Evolutionary conservation across 1,284 basidiomycete genomes (phyloP), one percentile per base, ranked within the genome.

Genomic region (Hymenochaete sp.): DNA sequence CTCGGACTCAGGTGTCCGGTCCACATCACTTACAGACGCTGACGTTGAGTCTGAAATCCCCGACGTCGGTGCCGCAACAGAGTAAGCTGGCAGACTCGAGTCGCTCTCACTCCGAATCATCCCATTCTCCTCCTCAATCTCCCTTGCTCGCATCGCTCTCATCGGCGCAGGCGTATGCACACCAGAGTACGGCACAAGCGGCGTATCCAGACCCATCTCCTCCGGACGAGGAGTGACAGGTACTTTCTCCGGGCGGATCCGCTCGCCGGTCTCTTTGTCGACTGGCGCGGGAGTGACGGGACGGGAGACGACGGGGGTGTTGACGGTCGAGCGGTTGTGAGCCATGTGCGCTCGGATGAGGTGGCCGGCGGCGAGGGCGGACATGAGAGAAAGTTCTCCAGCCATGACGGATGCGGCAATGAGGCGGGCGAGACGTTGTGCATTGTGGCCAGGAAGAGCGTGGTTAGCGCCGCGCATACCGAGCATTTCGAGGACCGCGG

Each of bases 381-480:
- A 81, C 62, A 97, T 75, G 52, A 97, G 73, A 14, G 84, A 89
- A 39, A 95, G 69, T 62, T 97, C 93, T 37, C 93, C 93, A 2
- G 93, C 93, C 90, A 97, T 95, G 57, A 96, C 92, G 1, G 88
- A 75, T 0, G 89, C 79, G 39, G 82, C 83, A 55, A 97, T 86
- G 57, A 96, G 75, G 31, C 90, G 77, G 1, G 93, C 93, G 43
- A 97, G 77, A 42, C 75, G 76, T 53, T 88, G 87, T 0, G 93
- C 83, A 62, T 97, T 95, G 58, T 79, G 72, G 1, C 93, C 93
- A 0, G 93, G 93, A 8, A 74, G 68, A 3, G 82, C 82, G 0
- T 78, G 72, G 63, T 97, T 85, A 0, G 93, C 85, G 44, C 93
- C 93, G 45, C 76, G 79, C 57, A 96, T 68, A 37, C 92, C 93